Evolutionary conservation across 306 rosid genomes (phyloP), one percentile per base, ranked within the genome.

Genomic region (Pueraria montana): DNA sequence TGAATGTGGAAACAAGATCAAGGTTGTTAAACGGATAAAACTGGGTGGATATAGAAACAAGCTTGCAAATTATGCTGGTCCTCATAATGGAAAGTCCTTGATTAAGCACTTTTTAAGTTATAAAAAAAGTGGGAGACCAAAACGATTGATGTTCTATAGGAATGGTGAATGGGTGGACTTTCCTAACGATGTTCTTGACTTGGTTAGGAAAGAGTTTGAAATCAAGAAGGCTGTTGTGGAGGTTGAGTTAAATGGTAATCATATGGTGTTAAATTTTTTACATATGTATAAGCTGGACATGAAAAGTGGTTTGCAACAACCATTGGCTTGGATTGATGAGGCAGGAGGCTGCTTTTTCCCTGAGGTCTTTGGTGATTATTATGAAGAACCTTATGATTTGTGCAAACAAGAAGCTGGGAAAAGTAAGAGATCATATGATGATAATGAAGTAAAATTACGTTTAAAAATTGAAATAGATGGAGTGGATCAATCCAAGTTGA

Each of bases 271-370:
- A 6, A 92, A 95, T 80, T 95, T 95, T 83, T 72, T 95, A 89
- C 97, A 92, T 74, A 93, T 95, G 98, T 86, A 84, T 49, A 89
- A 78, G 43, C 49, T 95, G 91, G 89, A 95, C 88, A 70, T 95
- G 87, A 77, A 86, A 84, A 82, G 94, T 34, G 97, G 94, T 11
- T 63, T 76, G 71, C 94, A 85, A 52, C 84, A 87, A 36, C 94
- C 93, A 66, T 88, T 95, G 50, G 98, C 96, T n/a, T 95, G 97
- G 98, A 95, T 95, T 74, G 98, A 95, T 82, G 95, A 90, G 81
- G 81, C 90, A 30, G 97, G 91, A 46, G 49, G 70, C 59, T 93
- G 97, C 89, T 95, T 91, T 87, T 95, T 95, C 86, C 98, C 98
- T 10, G 97, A 93, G 84, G 79, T 76, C 64, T 90, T 43, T 86